Percentiles rank a stretch among this genome's conserved stretches.
These are phyloP conservation scores for Melastoma malabathricum DNA, from an alignment of 345 rosid species.

Conservation along the genomic window DNA sequence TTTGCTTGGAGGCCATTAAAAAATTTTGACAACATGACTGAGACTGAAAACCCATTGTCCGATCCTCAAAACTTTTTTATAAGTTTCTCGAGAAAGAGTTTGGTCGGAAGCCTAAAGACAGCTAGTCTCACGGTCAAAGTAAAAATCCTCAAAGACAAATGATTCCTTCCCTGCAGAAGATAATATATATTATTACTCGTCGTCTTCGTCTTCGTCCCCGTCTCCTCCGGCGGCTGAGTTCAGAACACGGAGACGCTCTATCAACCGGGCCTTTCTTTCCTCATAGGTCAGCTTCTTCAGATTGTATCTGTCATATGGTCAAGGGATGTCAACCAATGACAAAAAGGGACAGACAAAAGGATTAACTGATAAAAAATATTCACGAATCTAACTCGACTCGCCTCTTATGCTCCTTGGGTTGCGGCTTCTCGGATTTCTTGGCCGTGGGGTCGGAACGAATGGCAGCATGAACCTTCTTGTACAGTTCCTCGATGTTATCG, in stretches of 20 bases:
- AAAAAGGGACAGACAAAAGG: too few species aligned
- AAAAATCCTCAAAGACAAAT: background rate
- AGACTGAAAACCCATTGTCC: too few species aligned
- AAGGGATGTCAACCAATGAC: background rate
- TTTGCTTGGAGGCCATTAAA: too few species aligned
- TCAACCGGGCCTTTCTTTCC: conserved; percentile 61
- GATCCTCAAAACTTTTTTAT: too few species aligned
- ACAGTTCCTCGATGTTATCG: conserved; percentile 39
- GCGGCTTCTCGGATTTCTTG: conserved; percentile 37
- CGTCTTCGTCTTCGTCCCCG: conserved; percentile 28
- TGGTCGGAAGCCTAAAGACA: too few species aligned
- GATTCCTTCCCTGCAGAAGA: background rate
- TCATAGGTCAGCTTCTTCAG: conserved; percentile 74
- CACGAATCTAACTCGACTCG: background rate
- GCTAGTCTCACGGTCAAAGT: background rate
- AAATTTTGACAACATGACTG: too few species aligned
- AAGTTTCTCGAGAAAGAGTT: too few species aligned
- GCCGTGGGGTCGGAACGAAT: conserved; percentile 51
- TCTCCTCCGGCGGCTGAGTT: conserved; percentile 30
- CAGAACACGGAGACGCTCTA: conserved; percentile 51
- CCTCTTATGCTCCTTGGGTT: conserved; percentile 59
- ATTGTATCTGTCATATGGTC: conserved; percentile 42
- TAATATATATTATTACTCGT: conserved; percentile 19
- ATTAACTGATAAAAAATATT: background rate
- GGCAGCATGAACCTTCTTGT: conserved; percentile 67